These are phyloP conservation scores for Digitaria exilis DNA, from an alignment of 202 grass and related monocot genomes.

Conservation along the genomic window DNA sequence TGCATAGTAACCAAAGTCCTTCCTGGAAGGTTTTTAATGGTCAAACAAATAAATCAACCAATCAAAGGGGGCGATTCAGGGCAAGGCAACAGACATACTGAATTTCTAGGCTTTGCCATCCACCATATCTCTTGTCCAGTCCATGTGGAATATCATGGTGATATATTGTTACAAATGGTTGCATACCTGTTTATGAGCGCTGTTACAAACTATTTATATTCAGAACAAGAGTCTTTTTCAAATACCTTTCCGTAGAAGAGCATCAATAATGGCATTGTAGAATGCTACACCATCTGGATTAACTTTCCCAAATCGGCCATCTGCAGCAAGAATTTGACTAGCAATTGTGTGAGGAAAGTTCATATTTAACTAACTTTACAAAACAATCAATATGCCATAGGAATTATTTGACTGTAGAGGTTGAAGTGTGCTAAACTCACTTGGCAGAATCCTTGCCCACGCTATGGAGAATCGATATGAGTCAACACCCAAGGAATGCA, in stretches of 20 bases:
- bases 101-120: conserved; percentile 62
- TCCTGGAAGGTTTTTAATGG: conserved; percentile 27
- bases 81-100: conserved; percentile 40
- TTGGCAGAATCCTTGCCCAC: conserved; percentile 73
- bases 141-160: conserved; percentile 71
- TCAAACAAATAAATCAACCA: neutral
- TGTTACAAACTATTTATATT: neutral
- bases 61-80: neutral
- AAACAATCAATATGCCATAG: neutral
- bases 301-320: conserved; percentile 30
- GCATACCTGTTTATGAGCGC: conserved; percentile 51
- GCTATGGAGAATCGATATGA: conserved; percentile 78
- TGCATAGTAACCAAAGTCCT: conserved; percentile 62
- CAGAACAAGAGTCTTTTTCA: neutral
- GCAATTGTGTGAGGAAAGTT: no score
- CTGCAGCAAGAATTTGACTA: neutral
- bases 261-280: conserved; percentile 64
- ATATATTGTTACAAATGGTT: conserved; percentile 70
- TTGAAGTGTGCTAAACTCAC: neutral
- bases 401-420: neutral
- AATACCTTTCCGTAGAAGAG: conserved; percentile 48
- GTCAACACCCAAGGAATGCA: conserved; percentile 61
- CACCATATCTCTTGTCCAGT: conserved; percentile 59
- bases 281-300: conserved; percentile 60
- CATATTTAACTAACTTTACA: no score